These are phyloP conservation scores for Pythium plurisporium DNA, from an alignment of 352 stramenopile genomes.

Conservation along the genomic window DNA sequence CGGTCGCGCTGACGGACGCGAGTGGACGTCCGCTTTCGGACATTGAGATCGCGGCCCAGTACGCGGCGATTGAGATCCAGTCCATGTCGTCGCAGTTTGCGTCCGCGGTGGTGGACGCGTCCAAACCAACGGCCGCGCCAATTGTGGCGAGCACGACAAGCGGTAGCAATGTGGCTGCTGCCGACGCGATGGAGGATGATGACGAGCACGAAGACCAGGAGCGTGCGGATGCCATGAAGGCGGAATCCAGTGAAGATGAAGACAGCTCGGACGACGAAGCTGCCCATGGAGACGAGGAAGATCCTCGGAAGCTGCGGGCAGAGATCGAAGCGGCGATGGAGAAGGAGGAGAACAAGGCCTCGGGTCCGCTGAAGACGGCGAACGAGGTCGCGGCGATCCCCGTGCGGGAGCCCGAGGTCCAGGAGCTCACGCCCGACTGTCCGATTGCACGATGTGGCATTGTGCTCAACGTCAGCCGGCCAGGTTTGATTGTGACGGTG, in stretches of 20 bases:
- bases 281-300: conserved; percentile 13
- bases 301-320: conserved; percentile 43
- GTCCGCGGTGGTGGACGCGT: conserved; percentile 18
- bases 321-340: conserved; percentile 80
- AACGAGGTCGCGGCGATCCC: conserved; percentile 53
- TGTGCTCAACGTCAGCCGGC: conserved; percentile 59
- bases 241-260: conserved; percentile 12
- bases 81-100: conserved; percentile 26
- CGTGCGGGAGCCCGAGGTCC: conserved; percentile 58
- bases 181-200: neutral
- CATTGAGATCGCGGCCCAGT: conserved; percentile 30
- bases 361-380: conserved; percentile 47
- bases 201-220: neutral
- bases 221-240: conserved; percentile 5
- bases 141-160: neutral
- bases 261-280: conserved; percentile 28
- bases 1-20: conserved; percentile 7
- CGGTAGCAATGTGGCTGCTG: neutral
- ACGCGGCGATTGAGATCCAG: conserved; percentile 32
- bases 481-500: conserved; percentile 73
- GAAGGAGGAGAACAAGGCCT: conserved; percentile 54
- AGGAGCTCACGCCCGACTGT: conserved; percentile 59
- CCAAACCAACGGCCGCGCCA: conserved; percentile 10
- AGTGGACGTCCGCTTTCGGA: conserved; percentile 21
- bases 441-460: conserved; percentile 65